Percentiles rank a stretch among this genome's conserved stretches.
phyloP scores from a whole-genome alignment of 192 early-diverging fungal species.

The Entomortierella beljakovae region DNA sequence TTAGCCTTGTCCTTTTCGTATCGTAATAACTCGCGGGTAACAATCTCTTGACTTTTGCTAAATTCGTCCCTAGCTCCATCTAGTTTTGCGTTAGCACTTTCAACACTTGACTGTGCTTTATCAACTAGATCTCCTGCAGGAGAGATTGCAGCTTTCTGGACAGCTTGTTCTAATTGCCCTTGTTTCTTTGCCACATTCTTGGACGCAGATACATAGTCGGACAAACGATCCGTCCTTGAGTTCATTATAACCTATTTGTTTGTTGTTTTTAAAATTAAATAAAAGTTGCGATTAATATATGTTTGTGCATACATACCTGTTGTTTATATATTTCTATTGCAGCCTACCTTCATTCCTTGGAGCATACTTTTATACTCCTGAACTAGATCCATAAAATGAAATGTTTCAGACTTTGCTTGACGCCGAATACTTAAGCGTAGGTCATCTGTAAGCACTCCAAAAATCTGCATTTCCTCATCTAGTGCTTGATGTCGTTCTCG shows the following conservation, averaged over 20 bases:
- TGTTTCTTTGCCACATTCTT: constrained; percentile 58
- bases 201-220: constrained; percentile 58
- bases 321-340: too few relatives aligned
- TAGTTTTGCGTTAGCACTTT: constrained; percentile 38
- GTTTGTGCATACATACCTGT: too few relatives aligned
- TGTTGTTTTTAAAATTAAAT: background rate
- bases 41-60: constrained; percentile 53
- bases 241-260: constrained; percentile 58
- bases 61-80: constrained; percentile 32
- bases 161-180: constrained; percentile 47
- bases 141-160: constrained; percentile 22
- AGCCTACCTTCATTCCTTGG: constrained; percentile 59
- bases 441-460: constrained; percentile 64
- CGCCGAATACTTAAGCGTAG: constrained; percentile 57
- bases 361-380: constrained; percentile 60
- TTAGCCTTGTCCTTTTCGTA: constrained; percentile 59
- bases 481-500: constrained; percentile 57
- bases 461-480: constrained; percentile 61
- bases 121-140: constrained; percentile 22
- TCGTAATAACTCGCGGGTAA: constrained; percentile 56
- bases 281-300: too few relatives aligned
- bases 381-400: constrained; percentile 61
- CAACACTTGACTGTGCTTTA: constrained; percentile 28
- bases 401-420: constrained; percentile 58
- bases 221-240: constrained; percentile 57